Base-by-base conservation (phyloP, 345 rosid species). In the Tarenaya hassleriana region DNA sequence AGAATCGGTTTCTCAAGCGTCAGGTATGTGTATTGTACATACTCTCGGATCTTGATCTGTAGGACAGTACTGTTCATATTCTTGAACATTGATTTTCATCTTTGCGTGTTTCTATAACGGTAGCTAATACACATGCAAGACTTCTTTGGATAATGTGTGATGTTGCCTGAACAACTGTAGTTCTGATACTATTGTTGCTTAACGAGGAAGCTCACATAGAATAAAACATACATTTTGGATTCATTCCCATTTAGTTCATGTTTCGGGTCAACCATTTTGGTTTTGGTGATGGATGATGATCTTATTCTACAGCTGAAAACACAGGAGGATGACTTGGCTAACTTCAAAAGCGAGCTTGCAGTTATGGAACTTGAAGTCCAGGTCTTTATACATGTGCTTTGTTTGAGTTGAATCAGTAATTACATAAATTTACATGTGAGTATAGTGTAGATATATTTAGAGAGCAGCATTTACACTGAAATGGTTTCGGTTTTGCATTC, bases 301-400 rank as follows among this genome's bases (percentile, higher is more conserved):
- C 0, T 31, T 41, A 48, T 39, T 57, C 35, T 55, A 37, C 79
- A 91, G 95, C 72, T 91, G 13, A 62, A 62, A 33, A 59, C 51
- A 16, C 69, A 68, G 71, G 94, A 86, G 56, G 73, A 72, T 49
- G 80, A 80, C 15, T 54, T 90, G 61, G 53, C 68, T 35, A 73
- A 61, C 73, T 84, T 82, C 76, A 86, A 86, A 76, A 70, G 76
- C 3, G 89, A 86, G 45, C 83, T 91, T 69, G 89, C 95, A 44
- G 71, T 76, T 20, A 62, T 80, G 85, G 98, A 91, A 73, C 78
- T 75, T 42, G 89, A 91, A 69, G 53, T 80, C 63, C 82, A 87
- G 98, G 97, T 86, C 54, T 8, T n/a, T 50, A 21, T 12, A 43
- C 49, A 18, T 46, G 19, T 39, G 45, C 27, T 27, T 0, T 10